These are phyloP conservation scores for Lodderomyces elongisporus DNA, from an alignment of 1,139 yeast species.

Conservation along the genomic window DNA sequence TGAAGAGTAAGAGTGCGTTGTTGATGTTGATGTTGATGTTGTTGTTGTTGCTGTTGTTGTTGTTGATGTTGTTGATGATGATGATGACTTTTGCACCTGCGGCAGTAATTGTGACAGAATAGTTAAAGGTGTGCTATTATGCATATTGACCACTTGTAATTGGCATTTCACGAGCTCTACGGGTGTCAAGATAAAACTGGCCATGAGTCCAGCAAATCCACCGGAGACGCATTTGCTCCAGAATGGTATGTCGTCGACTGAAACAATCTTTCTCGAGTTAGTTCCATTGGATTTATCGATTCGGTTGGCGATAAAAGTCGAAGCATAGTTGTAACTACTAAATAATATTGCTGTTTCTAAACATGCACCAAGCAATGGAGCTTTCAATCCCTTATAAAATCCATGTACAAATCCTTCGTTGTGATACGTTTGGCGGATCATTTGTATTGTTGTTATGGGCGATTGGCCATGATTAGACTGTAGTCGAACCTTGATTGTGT, in stretches of 20 bases:
- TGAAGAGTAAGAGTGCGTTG: constrained; percentile 14
- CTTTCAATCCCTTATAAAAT: constrained; percentile 59
- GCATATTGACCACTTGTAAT: constrained; percentile 67
- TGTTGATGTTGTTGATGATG: no score
- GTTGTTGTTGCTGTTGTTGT: no score
- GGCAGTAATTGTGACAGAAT: no score
- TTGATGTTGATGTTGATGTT: not conserved
- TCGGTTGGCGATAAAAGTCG: not conserved
- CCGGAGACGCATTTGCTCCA: constrained; percentile 56
- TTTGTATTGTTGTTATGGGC: constrained; percentile 54
- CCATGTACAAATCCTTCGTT: constrained; percentile 59
- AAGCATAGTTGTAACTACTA: constrained; percentile 58
- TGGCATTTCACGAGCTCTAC: constrained; percentile 85
- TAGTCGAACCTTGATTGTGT: constrained; percentile 82
- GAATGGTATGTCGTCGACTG: constrained; percentile 14
- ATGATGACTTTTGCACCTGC: no score
- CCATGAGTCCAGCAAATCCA: constrained; percentile 75
- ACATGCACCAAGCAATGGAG: constrained; percentile 86
- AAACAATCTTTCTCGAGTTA: constrained; percentile 53
- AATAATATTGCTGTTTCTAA: constrained; percentile 60
- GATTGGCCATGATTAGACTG: constrained; percentile 55
- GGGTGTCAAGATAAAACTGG: constrained; percentile 84
- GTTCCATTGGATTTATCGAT: constrained; percentile 18
- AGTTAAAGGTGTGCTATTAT: not conserved
- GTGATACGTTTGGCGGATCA: constrained; percentile 54